A percentile compares a stretch with the other conserved stretches of the same genome.
phyloP scores from a whole-genome alignment of 2,329 filamentous ascomycete species.

The Pseudohalonectria lignicola region DNA sequence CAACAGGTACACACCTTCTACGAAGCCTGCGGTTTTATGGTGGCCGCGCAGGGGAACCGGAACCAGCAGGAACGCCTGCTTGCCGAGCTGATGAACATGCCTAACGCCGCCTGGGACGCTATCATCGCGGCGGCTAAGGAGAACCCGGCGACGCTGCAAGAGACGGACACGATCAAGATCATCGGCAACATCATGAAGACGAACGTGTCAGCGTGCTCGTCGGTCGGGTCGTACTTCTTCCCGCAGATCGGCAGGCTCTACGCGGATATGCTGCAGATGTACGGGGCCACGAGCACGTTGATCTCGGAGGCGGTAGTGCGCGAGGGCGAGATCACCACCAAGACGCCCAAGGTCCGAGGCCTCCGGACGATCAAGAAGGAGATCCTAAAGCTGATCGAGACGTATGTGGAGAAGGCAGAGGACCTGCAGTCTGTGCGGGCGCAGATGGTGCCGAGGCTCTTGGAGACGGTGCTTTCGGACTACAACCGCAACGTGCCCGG shows the following conservation, averaged over 20 bases:
- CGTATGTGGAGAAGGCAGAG: slow-evolving; percentile 95
- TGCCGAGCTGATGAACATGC: slow-evolving; percentile 82
- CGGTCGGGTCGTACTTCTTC: slow-evolving; percentile 94
- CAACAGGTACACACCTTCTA: slow-evolving; percentile 99
- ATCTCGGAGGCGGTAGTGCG: slow-evolving; percentile 86
- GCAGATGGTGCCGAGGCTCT: slow-evolving; percentile 89
- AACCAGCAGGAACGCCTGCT: slow-evolving; percentile 86
- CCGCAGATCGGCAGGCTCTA: slow-evolving; percentile 97
- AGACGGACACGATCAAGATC: slow-evolving; percentile 92
- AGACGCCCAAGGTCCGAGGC: slow-evolving; percentile 93
- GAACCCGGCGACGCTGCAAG: slow-evolving; percentile 78
- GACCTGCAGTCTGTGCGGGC: slow-evolving; percentile 86
- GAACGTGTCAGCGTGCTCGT: slow-evolving; percentile 95
- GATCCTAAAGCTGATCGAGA: slow-evolving; percentile 95
- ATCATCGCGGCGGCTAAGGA: slow-evolving; percentile 84
- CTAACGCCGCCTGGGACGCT: slow-evolving; percentile 89
- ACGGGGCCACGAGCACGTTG: slow-evolving; percentile 87
- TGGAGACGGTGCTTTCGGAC: slow-evolving; percentile 88
- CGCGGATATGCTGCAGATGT: slow-evolving; percentile 98
- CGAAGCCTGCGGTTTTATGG: slow-evolving; percentile 98
- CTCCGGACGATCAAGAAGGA: slow-evolving; percentile 98
- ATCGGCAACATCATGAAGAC: slow-evolving; percentile 99
- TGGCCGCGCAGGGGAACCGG: slow-evolving; percentile 93
- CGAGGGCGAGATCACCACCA: slow-evolving; percentile 87
- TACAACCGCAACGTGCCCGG: slow-evolving; percentile 96